Evolutionary conservation across 192 early-diverging fungal genomes (phyloP), one percentile per base, ranked within the genome.

Genomic region (Jimgerdemannia flammicorona): DNA sequence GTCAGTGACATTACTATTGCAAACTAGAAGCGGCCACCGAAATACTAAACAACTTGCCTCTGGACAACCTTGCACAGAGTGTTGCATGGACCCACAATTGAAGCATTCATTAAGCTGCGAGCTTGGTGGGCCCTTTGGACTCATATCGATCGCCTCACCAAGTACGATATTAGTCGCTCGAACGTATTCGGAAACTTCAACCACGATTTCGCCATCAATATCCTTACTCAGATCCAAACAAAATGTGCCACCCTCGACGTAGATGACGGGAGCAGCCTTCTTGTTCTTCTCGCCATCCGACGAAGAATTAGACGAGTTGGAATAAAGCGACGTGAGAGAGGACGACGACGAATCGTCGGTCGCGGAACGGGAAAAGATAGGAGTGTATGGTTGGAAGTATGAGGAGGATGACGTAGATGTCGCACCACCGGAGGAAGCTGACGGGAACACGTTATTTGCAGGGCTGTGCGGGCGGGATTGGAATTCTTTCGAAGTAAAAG

Each of bases 161-260:
- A 73, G 39, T 2, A 73, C 72, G 42, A 44, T 64, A 8, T 73
- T 64, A 29, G 64, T 42, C 3, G 44, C 39, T 64, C 72, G 44
- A 41, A 44, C 72, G 41, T 73, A 73, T 64, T 73, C 43, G 10
- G 72, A 63, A 10, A 73, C 67, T 14, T 73, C 72, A 42, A 65
- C 63, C 67, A 44, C 49, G 14, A 59, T 10, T 20, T 64, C 72
- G 3, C 4, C 54, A 9, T 20, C 42, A 17, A 67, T 19, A 66
- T 67, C 65, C 44, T 72, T 65, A 39, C 77, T 78, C 40, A 78
- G 66, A 63, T 78, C 77, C 10, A 72, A 40, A 59, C 77, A 78
- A 69, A 72, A 78, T 40, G 66, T 67, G 19, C 72, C 77, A 19
- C 77, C 77, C 64, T 78, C 77, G 70, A 73, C 43, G 43, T 78